Evolutionary conservation across 2,329 filamentous ascomycete species (phyloP).

Genomic region (Chrysosphaeria jannelii): DNA sequence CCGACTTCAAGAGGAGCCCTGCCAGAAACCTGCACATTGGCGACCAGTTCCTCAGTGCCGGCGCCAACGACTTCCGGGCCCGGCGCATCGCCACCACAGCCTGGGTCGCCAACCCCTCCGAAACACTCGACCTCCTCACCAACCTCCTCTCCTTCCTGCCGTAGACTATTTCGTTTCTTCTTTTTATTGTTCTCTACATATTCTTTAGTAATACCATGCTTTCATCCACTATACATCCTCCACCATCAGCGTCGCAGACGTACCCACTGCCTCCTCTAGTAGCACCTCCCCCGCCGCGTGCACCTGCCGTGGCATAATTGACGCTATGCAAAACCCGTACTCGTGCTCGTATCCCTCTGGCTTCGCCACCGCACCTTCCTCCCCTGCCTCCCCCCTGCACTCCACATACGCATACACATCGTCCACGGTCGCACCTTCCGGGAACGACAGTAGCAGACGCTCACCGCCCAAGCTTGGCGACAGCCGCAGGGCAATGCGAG

Average conservation of each 20-base stretch:
- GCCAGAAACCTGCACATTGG: slow-evolving; percentile 43
- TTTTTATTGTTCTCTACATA: no score
- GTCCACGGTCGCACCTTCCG: slow-evolving; percentile 38
- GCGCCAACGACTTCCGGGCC: slow-evolving; percentile 92
- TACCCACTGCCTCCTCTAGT: slow-evolving; percentile 43
- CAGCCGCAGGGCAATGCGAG: slow-evolving; percentile 34
- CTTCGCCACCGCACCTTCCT: slow-evolving; percentile 14
- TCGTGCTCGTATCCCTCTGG: slow-evolving; percentile 47
- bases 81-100: slow-evolving; percentile 76
- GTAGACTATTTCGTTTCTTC: no score
- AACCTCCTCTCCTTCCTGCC: no score
- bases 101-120: slow-evolving; percentile 79
- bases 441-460: slow-evolving; percentile 42
- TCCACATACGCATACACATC: slow-evolving; percentile 93
- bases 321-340: slow-evolving; percentile 65
- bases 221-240: slow-evolving; percentile 31
- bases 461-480: slow-evolving; percentile 30
- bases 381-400: slow-evolving; percentile 31
- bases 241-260: slow-evolving; percentile 69
- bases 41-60: slow-evolving; percentile 85
- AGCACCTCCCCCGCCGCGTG: no score
- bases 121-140: no score
- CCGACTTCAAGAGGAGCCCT: no score
- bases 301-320: slow-evolving; percentile 56
- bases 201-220: no score